Evolutionary conservation across 345 rosid genomes (phyloP), one percentile per base, ranked within the genome.

Genomic region (Lepidium aucheri): DNA sequence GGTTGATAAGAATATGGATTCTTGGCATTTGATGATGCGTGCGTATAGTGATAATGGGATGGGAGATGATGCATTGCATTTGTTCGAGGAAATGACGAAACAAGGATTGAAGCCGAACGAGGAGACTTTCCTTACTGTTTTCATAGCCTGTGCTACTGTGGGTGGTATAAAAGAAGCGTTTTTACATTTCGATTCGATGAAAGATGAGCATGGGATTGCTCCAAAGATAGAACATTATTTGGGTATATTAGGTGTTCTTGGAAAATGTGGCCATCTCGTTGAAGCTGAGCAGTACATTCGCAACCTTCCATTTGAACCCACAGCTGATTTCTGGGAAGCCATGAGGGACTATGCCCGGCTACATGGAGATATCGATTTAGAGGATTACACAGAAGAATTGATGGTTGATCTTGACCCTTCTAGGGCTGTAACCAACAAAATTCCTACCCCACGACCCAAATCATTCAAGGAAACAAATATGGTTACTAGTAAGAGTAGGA

Each of bases 41-140:
- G 90, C 77, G 2, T 83, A 80, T 72, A 85, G 84, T 11, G 73
- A 75, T 64, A 89, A 86, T 43, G 81, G 79, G 22, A 64, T 82
- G 74, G 93, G 96, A 44, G 93, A 89, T 60, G 87, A 83, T 11
- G 90, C 90, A n/a, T 75, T 84, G 84, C 81, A 76, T 74, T 51
- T 86, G 78, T 89, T 81, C n/a, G 90, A 84, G 35, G 84, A 83
- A 65, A 82, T 89, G 93, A 67, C 78, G 40, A 60, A 69, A 6
- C 58, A 71, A 10, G 86, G 83, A 13, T 46, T 86, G 78, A 75
- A 76, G 22, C 90, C 87, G 0, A 77, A 80, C 4, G 90, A 63
- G 38, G 79, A 80, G 44, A 89, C 92, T 1, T 86, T 89, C 36
- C 72, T 83, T 53, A 55, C 68, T 0, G 88, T 84, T 73, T 73